Percentiles rank a stretch among this genome's conserved stretches.
phyloP scores from a whole-genome alignment of 83 land plant species.

The Isoetes engelmannii region DNA sequence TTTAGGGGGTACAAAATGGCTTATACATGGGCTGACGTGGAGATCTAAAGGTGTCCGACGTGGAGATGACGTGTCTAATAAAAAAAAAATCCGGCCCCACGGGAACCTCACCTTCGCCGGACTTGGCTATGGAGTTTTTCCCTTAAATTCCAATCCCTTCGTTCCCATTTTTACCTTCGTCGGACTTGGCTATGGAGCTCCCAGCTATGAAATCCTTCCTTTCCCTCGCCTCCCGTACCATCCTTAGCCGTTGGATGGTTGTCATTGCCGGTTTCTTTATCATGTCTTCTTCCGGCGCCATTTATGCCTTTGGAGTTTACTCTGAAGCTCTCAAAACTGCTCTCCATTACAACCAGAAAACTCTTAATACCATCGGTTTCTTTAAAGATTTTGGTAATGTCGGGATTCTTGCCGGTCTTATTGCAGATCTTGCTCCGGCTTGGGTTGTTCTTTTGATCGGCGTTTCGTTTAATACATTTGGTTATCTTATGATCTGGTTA shows the following conservation, averaged over 20 bases:
- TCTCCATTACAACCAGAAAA: conserved; percentile 8
- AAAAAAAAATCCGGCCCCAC: no score
- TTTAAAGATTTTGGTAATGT: conserved; percentile 9
- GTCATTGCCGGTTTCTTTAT: conserved; percentile 3
- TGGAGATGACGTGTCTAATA: no score
- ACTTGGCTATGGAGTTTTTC: no score
- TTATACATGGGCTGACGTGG: no score
- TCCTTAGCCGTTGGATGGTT: conserved; percentile 4
- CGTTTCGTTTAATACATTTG: neutral
- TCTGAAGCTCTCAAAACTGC: neutral
- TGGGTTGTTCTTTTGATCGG: conserved; percentile 5
- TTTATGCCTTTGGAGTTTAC: conserved; percentile 12
- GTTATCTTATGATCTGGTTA: conserved; percentile 9
- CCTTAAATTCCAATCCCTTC: no score
- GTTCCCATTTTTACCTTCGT: no score
- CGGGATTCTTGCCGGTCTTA: conserved; percentile 2
- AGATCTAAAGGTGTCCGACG: no score
- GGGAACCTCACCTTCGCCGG: no score
- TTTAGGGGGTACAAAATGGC: no score
- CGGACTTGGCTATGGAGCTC: no score
- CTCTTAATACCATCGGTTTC: conserved; percentile 9
- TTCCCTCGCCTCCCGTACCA: no score
- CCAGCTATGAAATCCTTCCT: no score
- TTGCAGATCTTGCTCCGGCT: neutral
- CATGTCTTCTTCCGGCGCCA: conserved; percentile 9